Percentiles rank a stretch among this genome's conserved stretches.
phyloP scores from a whole-genome alignment of 1,284 basidiomycete genomes.

The Boletus austroedulis region DNA sequence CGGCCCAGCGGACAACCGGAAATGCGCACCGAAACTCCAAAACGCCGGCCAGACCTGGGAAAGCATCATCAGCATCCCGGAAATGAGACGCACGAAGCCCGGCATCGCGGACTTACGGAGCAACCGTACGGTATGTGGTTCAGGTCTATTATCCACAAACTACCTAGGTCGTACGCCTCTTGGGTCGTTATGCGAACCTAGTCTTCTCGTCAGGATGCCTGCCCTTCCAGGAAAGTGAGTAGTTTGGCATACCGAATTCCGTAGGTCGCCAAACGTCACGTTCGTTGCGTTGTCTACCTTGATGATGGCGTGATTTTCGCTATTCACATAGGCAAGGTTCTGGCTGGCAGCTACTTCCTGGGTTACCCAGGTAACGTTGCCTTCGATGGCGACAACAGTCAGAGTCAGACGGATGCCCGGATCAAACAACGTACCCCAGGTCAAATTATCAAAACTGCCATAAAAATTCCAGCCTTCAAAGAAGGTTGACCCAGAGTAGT shows the following conservation, averaged over 20 bases:
- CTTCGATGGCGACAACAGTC: slow-evolving; percentile 32
- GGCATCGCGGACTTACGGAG: slow-evolving; percentile 43
- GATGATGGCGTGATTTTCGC: slow-evolving; percentile 53
- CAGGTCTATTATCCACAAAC: slow-evolving; percentile 59
- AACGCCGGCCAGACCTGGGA: slow-evolving; percentile 52
- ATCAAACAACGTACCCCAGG: slow-evolving; percentile 38
- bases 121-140: slow-evolving; percentile 65
- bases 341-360: slow-evolving; percentile 44
- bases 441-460: slow-evolving; percentile 52
- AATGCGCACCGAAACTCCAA: slow-evolving; percentile 42
- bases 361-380: slow-evolving; percentile 51
- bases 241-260: slow-evolving; percentile 46
- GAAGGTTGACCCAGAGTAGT: slow-evolving; percentile 46
- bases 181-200: slow-evolving; percentile 52
- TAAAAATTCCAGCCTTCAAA: slow-evolving; percentile 58
- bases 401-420: not conserved
- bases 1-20: not conserved
- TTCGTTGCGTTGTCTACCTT: slow-evolving; percentile 56
- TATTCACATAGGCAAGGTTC: slow-evolving; percentile 55
- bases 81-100: slow-evolving; percentile 5
- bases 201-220: not conserved
- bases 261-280: slow-evolving; percentile 52
- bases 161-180: slow-evolving; percentile 50
- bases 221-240: not conserved
- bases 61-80: not conserved